Evolutionary conservation across 2,329 filamentous ascomycete genomes (phyloP).

Genomic region (Graphilbum ipis-grandicollis): DNA sequence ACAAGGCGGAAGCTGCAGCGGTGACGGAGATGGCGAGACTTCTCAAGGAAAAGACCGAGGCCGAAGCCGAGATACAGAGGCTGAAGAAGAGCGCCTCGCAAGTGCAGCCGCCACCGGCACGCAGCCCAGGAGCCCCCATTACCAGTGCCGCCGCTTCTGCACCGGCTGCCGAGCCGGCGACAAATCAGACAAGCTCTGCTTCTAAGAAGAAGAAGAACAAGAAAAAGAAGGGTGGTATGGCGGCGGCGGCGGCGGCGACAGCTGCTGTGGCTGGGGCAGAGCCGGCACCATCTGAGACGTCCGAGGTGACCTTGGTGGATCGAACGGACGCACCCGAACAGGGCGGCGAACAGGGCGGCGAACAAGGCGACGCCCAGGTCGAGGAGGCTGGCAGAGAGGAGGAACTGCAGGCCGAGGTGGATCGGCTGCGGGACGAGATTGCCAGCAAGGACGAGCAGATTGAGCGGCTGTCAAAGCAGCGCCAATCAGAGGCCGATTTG

Average conservation of each 20-base stretch:
- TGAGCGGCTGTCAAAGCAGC: conserved; percentile 48
- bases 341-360: conserved; percentile 13
- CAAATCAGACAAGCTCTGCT: background rate
- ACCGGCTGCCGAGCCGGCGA: conserved; percentile 3
- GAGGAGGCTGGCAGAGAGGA: background rate
- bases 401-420: conserved; percentile 29
- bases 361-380: conserved; percentile 10
- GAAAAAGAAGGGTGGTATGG: conserved; percentile 54
- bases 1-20: conserved; percentile 24
- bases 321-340: conserved; percentile 9
- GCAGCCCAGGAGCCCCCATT: too few relatives aligned
- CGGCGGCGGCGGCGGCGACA: conserved; percentile 17
- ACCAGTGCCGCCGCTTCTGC: conserved; percentile 1
- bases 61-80: conserved; percentile 3
- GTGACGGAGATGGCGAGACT: conserved; percentile 24
- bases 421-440: conserved; percentile 33
- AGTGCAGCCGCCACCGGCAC: background rate
- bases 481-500: conserved; percentile 61
- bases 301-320: conserved; percentile 10
- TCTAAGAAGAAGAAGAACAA: conserved; percentile 66
- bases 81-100: background rate
- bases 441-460: conserved; percentile 56
- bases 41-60: conserved; percentile 12
- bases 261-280: conserved; percentile 15
- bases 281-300: conserved; percentile 12